Conservation (phyloP, 148 eudicot genomes). For the Chenopodium formosanum region DNA sequence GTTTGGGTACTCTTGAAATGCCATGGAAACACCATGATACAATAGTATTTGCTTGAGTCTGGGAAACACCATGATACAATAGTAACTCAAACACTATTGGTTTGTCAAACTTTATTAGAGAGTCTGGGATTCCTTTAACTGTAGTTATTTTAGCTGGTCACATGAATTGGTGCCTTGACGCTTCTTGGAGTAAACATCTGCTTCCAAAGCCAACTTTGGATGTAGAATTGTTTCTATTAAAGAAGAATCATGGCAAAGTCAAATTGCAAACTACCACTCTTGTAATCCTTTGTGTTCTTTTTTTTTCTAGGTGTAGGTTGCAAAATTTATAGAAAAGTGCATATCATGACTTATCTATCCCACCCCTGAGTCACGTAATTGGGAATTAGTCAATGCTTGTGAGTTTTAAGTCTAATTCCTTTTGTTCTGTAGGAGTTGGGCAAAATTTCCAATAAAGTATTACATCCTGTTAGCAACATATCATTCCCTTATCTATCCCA, state of each 20-base stretch:
- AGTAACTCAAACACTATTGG: not conserved
- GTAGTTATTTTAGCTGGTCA: not conserved
- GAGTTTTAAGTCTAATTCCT: not conserved
- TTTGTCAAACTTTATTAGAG: not conserved
- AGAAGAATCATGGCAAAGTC: too few species aligned
- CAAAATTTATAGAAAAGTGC: not conserved
- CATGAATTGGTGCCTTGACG: too few species aligned
- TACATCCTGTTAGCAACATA: not conserved
- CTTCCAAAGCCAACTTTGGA: too few species aligned
- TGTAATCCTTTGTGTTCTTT: not conserved
- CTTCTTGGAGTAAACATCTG: too few species aligned
- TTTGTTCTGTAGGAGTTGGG: not conserved
- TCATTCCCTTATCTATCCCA: not conserved
- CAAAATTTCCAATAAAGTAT: not conserved
- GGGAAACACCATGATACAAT: not conserved
- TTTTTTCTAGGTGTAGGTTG: not conserved
- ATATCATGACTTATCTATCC: not conserved
- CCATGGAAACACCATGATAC: too few species aligned
- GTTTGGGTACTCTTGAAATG: not conserved
- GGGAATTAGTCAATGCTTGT: not conserved
- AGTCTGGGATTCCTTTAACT: not conserved
- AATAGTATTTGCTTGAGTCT: not conserved
- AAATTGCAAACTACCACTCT: too few species aligned
- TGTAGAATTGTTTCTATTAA: too few species aligned
- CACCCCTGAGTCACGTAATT: not conserved